Evolutionary conservation across 352 stramenopile species (phyloP).

Genomic region (Pythium pyrilobum): DNA sequence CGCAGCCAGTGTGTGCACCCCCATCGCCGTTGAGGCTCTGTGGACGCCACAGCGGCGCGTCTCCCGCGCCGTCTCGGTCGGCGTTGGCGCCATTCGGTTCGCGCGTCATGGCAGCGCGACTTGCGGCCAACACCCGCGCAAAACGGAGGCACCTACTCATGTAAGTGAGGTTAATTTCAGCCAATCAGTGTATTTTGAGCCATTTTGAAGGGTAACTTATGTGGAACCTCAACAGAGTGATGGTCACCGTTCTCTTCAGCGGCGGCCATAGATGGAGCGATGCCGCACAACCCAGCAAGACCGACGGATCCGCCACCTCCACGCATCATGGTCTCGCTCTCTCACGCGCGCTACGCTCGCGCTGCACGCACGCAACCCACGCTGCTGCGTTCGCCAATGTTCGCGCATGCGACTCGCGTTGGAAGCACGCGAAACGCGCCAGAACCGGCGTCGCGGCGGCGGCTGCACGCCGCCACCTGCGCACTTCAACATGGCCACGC

Average conservation of each 20-base stretch:
- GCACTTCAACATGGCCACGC: not conserved
- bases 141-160: not conserved
- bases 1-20: not conserved
- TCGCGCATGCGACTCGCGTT: not conserved
- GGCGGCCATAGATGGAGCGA: constrained; percentile 3
- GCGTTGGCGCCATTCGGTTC: not conserved
- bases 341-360: not conserved
- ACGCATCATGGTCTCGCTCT: not conserved
- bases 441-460: not conserved
- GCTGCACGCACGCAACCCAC: not conserved
- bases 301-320: too few relatives aligned
- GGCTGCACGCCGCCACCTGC: not conserved
- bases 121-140: not conserved
- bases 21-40: not conserved
- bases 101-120: constrained; percentile 3
- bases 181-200: not conserved
- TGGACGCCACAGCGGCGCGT: not conserved
- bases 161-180: not conserved
- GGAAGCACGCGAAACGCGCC: not conserved
- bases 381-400: too few relatives aligned
- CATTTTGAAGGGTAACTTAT: not conserved
- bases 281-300: not conserved
- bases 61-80: not conserved
- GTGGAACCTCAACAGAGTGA: not conserved
- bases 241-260: not conserved